phyloP scores from a whole-genome alignment of 352 stramenopile genomes.

The Peronospora destructor region DNA sequence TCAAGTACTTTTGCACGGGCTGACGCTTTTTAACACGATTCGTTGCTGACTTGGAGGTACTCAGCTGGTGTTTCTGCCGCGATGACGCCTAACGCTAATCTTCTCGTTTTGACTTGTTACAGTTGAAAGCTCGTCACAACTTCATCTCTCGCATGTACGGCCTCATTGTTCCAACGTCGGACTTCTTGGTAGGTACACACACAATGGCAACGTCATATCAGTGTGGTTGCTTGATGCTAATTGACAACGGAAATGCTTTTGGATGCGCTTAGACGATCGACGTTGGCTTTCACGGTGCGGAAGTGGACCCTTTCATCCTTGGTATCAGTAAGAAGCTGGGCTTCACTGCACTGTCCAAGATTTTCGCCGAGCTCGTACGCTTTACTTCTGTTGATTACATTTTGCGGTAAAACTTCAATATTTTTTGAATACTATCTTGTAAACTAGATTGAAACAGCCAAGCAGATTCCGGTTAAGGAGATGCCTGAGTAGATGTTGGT shows the following conservation, averaged over 20 bases:
- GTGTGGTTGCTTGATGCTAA: background rate
- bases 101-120: slow-evolving; percentile 1
- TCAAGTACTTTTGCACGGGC: slow-evolving; percentile 82
- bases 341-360: slow-evolving; percentile 61
- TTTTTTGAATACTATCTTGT: background rate
- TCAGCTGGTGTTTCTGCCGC: background rate
- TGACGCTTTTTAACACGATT: slow-evolving; percentile 72
- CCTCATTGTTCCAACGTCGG: slow-evolving; percentile 36
- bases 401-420: background rate
- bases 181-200: slow-evolving; percentile 39
- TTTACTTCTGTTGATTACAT: background rate
- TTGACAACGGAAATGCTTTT: background rate
- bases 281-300: slow-evolving; percentile 46
- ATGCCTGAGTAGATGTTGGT: slow-evolving; percentile 62
- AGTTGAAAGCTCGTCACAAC: slow-evolving; percentile 56
- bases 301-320: slow-evolving; percentile 69
- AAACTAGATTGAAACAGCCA: slow-evolving; percentile 54
- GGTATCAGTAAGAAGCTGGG: slow-evolving; percentile 65
- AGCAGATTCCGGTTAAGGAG: slow-evolving; percentile 48
- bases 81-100: background rate
- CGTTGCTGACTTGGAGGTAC: slow-evolving; percentile 54
- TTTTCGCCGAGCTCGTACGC: slow-evolving; percentile 62
- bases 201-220: background rate
- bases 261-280: slow-evolving; percentile 46
- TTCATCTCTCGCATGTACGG: slow-evolving; percentile 52